phyloP scores from a whole-genome alignment of 768 basidiomycete genomes.

The Agaricus bisporus region DNA sequence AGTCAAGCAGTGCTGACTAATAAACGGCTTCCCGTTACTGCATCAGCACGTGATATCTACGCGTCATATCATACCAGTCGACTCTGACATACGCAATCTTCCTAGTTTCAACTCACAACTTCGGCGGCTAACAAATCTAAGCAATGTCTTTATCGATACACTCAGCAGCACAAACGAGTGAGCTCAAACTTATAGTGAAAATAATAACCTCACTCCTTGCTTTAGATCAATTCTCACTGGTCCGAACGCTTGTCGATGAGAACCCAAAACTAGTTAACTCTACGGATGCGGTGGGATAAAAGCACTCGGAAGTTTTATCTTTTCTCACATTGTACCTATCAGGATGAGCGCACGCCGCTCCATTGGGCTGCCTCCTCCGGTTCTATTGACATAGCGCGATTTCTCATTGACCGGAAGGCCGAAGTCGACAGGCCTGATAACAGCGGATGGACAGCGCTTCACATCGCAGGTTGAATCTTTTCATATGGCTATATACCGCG shows the following conservation, averaged over 20 bases:
- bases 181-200: slow-evolving; percentile 12
- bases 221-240: slow-evolving; percentile 65
- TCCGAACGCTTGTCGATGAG: slow-evolving; percentile 58
- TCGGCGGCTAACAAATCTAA: too few relatives aligned
- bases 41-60: slow-evolving; percentile 11
- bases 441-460: slow-evolving; percentile 73
- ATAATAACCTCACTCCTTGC: slow-evolving; percentile 4
- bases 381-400: slow-evolving; percentile 57
- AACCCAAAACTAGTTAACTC: slow-evolving; percentile 57
- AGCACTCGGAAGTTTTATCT: neutral
- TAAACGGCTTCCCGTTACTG: neutral
- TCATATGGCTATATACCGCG: neutral
- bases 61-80: slow-evolving; percentile 2
- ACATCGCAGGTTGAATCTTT: slow-evolving; percentile 58
- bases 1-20: neutral
- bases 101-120: too few relatives aligned
- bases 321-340: slow-evolving; percentile 4
- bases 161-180: slow-evolving; percentile 66
- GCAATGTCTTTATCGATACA: slow-evolving; percentile 52
- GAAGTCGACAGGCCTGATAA: slow-evolving; percentile 63
- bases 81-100: too few relatives aligned
- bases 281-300: slow-evolving; percentile 47
- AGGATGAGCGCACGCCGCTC: slow-evolving; percentile 80
- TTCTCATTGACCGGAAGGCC: slow-evolving; percentile 64
- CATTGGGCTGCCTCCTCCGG: slow-evolving; percentile 83